These are phyloP conservation scores for Fomes fomentarius DNA, from an alignment of 1,284 basidiomycete species.

Conservation along the genomic window DNA sequence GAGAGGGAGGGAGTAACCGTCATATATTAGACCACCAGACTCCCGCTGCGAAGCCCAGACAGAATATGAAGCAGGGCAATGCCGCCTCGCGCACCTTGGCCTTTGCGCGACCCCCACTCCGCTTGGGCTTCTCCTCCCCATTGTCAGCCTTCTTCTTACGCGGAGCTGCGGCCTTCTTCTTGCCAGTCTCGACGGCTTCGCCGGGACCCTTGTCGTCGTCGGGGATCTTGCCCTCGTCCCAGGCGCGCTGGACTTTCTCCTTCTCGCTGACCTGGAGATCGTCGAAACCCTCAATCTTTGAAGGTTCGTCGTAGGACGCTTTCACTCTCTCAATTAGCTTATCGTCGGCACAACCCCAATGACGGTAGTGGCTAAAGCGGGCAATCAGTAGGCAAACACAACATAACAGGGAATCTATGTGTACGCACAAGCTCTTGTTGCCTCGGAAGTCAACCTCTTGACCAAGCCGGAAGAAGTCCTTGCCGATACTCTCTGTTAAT, in stretches of 20 bases:
- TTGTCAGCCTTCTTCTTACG: conserved; percentile 40
- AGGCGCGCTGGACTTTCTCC: conserved; percentile 68
- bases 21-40: conserved; percentile 3
- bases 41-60: neutral
- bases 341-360: conserved; percentile 79
- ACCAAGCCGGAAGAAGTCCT: conserved; percentile 77
- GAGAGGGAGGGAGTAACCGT: neutral
- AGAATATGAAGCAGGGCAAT: neutral
- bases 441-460: conserved; percentile 77
- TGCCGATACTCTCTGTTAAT: conserved; percentile 52
- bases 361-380: conserved; percentile 74
- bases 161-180: conserved; percentile 33
- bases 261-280: conserved; percentile 67
- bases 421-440: conserved; percentile 66
- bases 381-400: conserved; percentile 4
- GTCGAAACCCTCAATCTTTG: conserved; percentile 72
- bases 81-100: conserved; percentile 34
- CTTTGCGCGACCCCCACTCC: conserved; percentile 35
- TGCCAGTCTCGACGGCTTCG: conserved; percentile 31
- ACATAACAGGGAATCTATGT: conserved; percentile 4
- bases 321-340: conserved; percentile 74
- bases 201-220: conserved; percentile 61
- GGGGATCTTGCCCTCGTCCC: conserved; percentile 75
- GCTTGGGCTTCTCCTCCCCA: conserved; percentile 42
- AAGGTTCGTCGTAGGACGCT: conserved; percentile 54